These are phyloP conservation scores for Trypanosoma scelopori DNA, from an alignment of 208 protist species.

Conservation along the genomic window DNA sequence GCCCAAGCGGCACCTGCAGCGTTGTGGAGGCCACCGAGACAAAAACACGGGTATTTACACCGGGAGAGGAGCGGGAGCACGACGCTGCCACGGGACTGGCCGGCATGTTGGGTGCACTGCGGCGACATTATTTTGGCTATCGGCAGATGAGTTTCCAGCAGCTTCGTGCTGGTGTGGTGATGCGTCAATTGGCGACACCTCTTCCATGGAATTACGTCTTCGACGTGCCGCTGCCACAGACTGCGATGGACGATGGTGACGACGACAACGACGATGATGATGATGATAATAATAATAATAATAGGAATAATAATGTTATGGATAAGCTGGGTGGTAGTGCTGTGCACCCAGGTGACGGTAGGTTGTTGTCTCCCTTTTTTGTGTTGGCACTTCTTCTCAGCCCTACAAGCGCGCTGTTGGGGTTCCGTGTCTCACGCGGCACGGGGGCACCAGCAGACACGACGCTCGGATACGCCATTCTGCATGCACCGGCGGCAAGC, in stretches of 20 bases:
- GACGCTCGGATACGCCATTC: slow-evolving; percentile 61
- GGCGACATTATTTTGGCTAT: slow-evolving; percentile 70
- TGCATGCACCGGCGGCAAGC: slow-evolving; percentile 41
- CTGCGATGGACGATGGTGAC: neutral
- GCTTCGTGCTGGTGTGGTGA: slow-evolving; percentile 17
- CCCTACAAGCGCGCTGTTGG: slow-evolving; percentile 26
- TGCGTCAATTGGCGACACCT: slow-evolving; percentile 9
- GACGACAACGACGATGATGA: neutral
- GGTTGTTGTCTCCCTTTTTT: slow-evolving; percentile 9
- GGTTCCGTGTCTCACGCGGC: slow-evolving; percentile 18
- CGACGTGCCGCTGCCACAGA: slow-evolving; percentile 17
- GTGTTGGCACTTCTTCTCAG: slow-evolving; percentile 23
- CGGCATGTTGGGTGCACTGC: slow-evolving; percentile 47
- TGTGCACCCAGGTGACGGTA: no score
- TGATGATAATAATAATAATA: no score
- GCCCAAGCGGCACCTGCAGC: slow-evolving; percentile 34
- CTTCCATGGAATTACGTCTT: slow-evolving; percentile 18
- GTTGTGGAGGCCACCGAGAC: neutral
- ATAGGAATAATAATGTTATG: no score
- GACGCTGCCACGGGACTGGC: slow-evolving; percentile 32
- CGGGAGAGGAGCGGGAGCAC: neutral
- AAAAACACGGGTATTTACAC: no score
- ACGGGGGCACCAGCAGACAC: slow-evolving; percentile 1
- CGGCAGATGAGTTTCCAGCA: slow-evolving; percentile 65
- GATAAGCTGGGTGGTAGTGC: no score